These are phyloP conservation scores for Apiospora koreana DNA, from an alignment of 2,329 filamentous ascomycete genomes.

Conservation along the genomic window DNA sequence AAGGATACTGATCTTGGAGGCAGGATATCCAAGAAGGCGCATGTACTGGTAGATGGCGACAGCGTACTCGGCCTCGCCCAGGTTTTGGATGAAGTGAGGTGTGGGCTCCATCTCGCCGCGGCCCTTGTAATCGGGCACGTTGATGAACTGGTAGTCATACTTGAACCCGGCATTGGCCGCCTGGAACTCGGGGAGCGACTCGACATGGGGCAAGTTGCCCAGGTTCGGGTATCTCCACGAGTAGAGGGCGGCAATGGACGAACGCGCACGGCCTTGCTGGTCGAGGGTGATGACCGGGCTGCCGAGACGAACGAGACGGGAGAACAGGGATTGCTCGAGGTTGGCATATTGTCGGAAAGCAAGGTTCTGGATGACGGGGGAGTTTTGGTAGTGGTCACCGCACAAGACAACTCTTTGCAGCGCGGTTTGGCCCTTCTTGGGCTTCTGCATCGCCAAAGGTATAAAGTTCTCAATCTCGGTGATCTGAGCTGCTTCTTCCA, in stretches of 20 bases:
- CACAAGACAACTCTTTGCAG: slow-evolving; percentile 89
- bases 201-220: slow-evolving; percentile 75
- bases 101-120: slow-evolving; percentile 85
- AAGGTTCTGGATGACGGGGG: slow-evolving; percentile 90
- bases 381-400: slow-evolving; percentile 96
- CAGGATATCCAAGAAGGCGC: slow-evolving; percentile 91
- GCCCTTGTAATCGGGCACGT: slow-evolving; percentile 91
- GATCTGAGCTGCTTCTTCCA: slow-evolving; percentile 98
- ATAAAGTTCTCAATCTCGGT: slow-evolving; percentile 98
- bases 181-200: slow-evolving; percentile 69
- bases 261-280: slow-evolving; percentile 87
- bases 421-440: slow-evolving; percentile 69
- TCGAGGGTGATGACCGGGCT: slow-evolving; percentile 91
- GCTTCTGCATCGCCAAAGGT: slow-evolving; percentile 87
- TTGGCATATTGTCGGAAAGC: slow-evolving; percentile 95
- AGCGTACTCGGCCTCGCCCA: slow-evolving; percentile 95
- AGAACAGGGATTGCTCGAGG: slow-evolving; percentile 93
- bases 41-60: slow-evolving; percentile 97
- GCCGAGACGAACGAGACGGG: slow-evolving; percentile 83
- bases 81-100: slow-evolving; percentile 93
- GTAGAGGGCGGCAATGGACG: slow-evolving; percentile 86
- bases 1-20: slow-evolving; percentile 79
- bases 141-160: slow-evolving; percentile 95
- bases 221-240: slow-evolving; percentile 88
- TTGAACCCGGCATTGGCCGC: slow-evolving; percentile 88